A percentile compares a stretch with the other conserved stretches of the same genome.
phyloP scores from a whole-genome alignment of 1,284 basidiomycete genomes.

The Ganoderma multipileum region DNA sequence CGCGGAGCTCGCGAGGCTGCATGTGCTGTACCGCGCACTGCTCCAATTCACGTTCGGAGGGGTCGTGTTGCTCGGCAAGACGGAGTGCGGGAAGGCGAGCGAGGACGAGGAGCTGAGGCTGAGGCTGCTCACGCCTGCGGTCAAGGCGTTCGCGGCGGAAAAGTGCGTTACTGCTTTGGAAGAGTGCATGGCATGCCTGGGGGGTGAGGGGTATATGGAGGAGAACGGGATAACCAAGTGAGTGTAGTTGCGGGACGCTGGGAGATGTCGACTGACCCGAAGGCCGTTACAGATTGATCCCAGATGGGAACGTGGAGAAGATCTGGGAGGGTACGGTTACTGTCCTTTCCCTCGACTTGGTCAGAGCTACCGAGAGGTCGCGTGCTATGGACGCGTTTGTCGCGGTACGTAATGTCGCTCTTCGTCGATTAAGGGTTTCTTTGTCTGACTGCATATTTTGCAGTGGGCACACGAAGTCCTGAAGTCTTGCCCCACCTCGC shows the following conservation, averaged over 20 bases:
- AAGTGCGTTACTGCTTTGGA: slow-evolving; percentile 70
- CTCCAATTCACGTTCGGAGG: slow-evolving; percentile 68
- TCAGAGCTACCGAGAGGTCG: slow-evolving; percentile 56
- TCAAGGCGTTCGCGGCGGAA: slow-evolving; percentile 77
- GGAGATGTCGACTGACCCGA: not conserved
- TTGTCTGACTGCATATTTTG: slow-evolving; percentile 14
- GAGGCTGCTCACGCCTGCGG: slow-evolving; percentile 72
- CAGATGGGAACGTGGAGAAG: slow-evolving; percentile 77
- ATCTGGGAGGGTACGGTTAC: slow-evolving; percentile 85
- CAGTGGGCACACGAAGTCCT: slow-evolving; percentile 64
- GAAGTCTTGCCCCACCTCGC: slow-evolving; percentile 45
- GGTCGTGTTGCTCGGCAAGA: slow-evolving; percentile 65
- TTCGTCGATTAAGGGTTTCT: not conserved
- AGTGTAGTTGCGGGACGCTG: slow-evolving; percentile 31
- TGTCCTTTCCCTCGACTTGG: slow-evolving; percentile 73
- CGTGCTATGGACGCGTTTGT: slow-evolving; percentile 45
- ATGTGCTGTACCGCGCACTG: slow-evolving; percentile 69
- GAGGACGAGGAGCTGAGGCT: slow-evolving; percentile 58
- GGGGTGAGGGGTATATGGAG: slow-evolving; percentile 87
- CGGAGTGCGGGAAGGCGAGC: slow-evolving; percentile 60
- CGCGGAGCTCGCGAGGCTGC: slow-evolving; percentile 63
- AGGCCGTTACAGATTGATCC: slow-evolving; percentile 49
- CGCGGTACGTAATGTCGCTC: slow-evolving; percentile 37
- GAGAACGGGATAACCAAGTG: slow-evolving; percentile 71
- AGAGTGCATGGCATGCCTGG: slow-evolving; percentile 77